phyloP scores from a whole-genome alignment of 768 basidiomycete species.

The Termitomyces sp. region DNA sequence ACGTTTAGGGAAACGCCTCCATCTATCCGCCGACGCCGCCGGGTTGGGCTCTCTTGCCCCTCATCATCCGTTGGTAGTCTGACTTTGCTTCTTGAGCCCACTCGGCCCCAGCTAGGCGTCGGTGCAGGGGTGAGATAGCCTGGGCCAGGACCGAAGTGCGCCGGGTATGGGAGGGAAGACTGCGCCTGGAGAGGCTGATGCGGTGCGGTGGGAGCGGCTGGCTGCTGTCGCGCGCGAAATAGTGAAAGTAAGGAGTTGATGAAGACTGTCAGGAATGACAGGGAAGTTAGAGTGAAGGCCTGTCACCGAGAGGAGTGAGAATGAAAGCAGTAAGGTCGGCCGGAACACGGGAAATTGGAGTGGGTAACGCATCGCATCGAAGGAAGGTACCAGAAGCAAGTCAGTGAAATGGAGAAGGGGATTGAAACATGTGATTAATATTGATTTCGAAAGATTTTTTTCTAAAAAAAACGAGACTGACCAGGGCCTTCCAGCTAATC shows the following conservation, averaged over 20 bases:
- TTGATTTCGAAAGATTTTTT: background rate
- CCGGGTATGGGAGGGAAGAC: slow-evolving; percentile 38
- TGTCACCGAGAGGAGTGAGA: slow-evolving; percentile 23
- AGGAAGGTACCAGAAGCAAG: background rate
- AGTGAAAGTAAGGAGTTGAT: slow-evolving; percentile 78
- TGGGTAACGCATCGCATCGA: background rate
- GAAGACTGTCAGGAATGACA: slow-evolving; percentile 76
- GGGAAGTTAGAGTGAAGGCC: slow-evolving; percentile 74
- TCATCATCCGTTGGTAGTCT: slow-evolving; percentile 29
- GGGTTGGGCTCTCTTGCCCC: slow-evolving; percentile 43
- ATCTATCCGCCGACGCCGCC: slow-evolving; percentile 53
- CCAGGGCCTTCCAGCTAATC: slow-evolving; percentile 96
- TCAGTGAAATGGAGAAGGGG: background rate
- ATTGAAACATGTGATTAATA: slow-evolving; percentile 15
- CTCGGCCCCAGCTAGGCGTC: slow-evolving; percentile 45
- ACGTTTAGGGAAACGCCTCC: slow-evolving; percentile 55
- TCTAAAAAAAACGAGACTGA: slow-evolving; percentile 35
- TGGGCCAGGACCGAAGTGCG: slow-evolving; percentile 37
- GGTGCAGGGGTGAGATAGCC: slow-evolving; percentile 51
- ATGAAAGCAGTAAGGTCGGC: background rate
- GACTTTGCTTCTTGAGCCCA: slow-evolving; percentile 36
- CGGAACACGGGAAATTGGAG: background rate
- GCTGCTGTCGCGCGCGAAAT: slow-evolving; percentile 67
- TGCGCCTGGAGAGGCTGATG: slow-evolving; percentile 28
- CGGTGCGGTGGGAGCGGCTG: slow-evolving; percentile 32